Evolutionary conservation across 352 stramenopile species (phyloP).

Genomic region (Phytopythium aichiense): DNA sequence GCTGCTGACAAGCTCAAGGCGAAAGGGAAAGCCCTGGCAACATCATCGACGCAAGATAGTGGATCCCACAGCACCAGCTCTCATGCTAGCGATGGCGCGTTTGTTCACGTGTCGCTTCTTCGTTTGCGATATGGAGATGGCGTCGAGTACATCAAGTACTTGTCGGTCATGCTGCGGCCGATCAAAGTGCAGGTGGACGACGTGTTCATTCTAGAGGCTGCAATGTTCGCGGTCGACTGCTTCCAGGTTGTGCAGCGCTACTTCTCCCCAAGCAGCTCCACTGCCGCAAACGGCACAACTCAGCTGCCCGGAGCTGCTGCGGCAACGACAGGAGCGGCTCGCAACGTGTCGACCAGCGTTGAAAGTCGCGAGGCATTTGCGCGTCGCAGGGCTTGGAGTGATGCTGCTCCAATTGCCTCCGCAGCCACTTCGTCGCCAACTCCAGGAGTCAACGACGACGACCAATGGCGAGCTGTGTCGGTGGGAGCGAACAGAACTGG

Average conservation of each 20-base stretch:
- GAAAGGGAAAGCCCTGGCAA: neutral
- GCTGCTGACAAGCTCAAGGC: conserved; percentile 14
- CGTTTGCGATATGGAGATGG: conserved; percentile 76
- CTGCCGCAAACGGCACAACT: no score
- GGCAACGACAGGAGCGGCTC: neutral
- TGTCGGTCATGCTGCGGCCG: conserved; percentile 79
- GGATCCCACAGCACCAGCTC: neutral
- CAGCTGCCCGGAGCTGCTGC: neutral
- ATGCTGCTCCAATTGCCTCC: conserved; percentile 1
- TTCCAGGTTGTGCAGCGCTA: conserved; percentile 37
- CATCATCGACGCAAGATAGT: neutral
- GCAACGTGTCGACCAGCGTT: conserved; percentile 10
- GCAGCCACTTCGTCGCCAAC: neutral
- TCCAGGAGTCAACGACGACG: conserved; percentile 5
- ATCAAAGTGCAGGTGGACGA: conserved; percentile 57
- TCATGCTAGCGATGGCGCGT: conserved; percentile 19
- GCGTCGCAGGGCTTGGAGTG: neutral
- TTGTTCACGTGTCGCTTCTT: conserved; percentile 78
- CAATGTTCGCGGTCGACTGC: conserved; percentile 35
- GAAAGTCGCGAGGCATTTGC: conserved; percentile 29
- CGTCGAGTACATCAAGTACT: conserved; percentile 87
- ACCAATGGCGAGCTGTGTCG: conserved; percentile 1
- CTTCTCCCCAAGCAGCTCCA: conserved; percentile 8
- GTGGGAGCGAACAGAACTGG: neutral
- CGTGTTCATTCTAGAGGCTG: conserved; percentile 48